Base-by-base conservation (phyloP, 352 stramenopile species). In the Aphanomyces stellatus region DNA sequence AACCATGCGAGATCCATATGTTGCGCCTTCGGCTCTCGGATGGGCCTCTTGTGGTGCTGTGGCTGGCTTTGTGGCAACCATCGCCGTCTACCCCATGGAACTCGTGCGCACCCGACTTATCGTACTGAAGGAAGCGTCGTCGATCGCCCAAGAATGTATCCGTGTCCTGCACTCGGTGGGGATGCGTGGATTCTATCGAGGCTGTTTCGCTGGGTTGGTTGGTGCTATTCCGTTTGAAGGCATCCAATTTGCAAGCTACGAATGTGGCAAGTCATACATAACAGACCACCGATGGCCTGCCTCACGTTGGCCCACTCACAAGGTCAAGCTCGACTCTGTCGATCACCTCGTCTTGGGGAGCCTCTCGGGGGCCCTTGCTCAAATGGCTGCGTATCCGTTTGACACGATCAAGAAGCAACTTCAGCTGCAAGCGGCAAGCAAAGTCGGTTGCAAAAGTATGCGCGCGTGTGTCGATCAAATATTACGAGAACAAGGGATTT, bases 331-430 rank as follows among this genome's bases (percentile, higher is more conserved):
- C 46, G 76, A 90, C 51, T 79, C 75, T 1, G 24, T 89, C 22
- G 83, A 92, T 75, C 90, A 84, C 73, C 87, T 94, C 37, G 80
- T 88, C 24, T 88, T 84, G 56, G 85, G 85, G 30, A 89, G 80
- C 49, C 68, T 91, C 22, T 77, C 85, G 0, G 83, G 83, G 10
- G 83, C 82, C 5, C 74, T 90, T 41, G 85, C 81, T 13, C 85
- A 93, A 73, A 92, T 82, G n/a, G 81, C 89, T 25, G 79, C 83
- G 30, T 93, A 93, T 66, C 83, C 85, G 49, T 94, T 94, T 61
- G 83, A 94, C 67, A 88, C 80, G 33, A 79, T 94, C 24, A 91
- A 91, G 72, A 91, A 90, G 70, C 80, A 82, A 5, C 78, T 94
- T 51, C 85, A 94, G 71, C 75, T 68, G 3, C 79, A 90, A 67